Evolutionary conservation across 768 basidiomycete species (phyloP), one percentile per base, ranked within the genome.

Genomic region (Podaxis sp.): DNA sequence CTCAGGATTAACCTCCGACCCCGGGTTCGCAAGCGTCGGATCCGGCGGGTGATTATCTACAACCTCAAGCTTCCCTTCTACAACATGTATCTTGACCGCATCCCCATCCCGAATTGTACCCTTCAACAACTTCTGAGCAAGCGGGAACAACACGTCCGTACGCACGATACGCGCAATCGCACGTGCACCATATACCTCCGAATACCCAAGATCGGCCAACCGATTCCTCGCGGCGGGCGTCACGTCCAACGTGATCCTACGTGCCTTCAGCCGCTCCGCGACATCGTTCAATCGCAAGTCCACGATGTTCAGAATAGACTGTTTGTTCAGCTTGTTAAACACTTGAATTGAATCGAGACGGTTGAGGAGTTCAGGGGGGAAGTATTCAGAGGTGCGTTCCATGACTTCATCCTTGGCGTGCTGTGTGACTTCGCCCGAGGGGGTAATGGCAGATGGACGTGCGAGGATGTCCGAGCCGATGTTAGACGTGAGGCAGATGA

Each of bases 301-400:
- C 19, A 96, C 93, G 24, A 97, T 89, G 53, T 89, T 77, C n/a
- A 92, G 75, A 58, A 96, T 90, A 3, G 90, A 88, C 24, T 76
- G 71, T 26, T 80, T 82, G 2, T 90, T 87, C 17, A 97, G 86
- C 70, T 94, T 95, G 80, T 96, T 96, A 80, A 97, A 96, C 8
- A 96, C 88, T 15, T 91, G 78, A 75, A 92, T 90, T 1, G 90
- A 86, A 70, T 96, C 94, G 39, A 96, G 83, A 7, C 95, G 88
- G 71, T 96, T 96, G 59, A 96, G 82, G 2, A 96, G 82, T 73
- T 97, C 95, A 0, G 95, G 95, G 9, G 93, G 89, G 82, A 96
- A 96, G 75, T 88, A 88, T 65, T 88, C 87, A 0, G 86, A 80
- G 0, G 92, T 92, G 19, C 89, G 83, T 62, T 87, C 83, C 30